phyloP scores from a whole-genome alignment of 202 grass and related monocot species.

The Panicum virgatum region DNA sequence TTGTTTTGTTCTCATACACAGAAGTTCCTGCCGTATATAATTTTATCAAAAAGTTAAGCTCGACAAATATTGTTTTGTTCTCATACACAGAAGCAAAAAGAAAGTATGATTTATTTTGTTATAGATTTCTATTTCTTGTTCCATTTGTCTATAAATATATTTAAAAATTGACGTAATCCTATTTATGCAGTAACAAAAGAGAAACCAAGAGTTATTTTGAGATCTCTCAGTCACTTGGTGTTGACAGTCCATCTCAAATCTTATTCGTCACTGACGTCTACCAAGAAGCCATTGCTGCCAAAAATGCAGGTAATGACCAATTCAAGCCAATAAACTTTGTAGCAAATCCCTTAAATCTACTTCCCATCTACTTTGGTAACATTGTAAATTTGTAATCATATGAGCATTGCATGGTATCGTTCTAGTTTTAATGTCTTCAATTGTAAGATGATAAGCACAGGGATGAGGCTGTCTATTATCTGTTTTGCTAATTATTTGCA shows the following conservation, averaged over 20 bases:
- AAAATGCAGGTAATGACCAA: slow-evolving; percentile 61
- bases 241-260: slow-evolving; percentile 75
- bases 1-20: too few relatives aligned
- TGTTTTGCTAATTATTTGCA: background rate
- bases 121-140: slow-evolving; percentile 25
- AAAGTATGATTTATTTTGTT: background rate
- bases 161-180: background rate
- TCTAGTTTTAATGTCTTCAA: background rate
- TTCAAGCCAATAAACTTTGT: background rate
- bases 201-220: slow-evolving; percentile 82
- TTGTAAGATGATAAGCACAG: background rate
- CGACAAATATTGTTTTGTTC: background rate
- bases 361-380: too few relatives aligned
- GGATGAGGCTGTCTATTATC: background rate
- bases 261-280: slow-evolving; percentile 87
- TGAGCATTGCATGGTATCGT: too few relatives aligned
- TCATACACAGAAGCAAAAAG: slow-evolving; percentile 11
- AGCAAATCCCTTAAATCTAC: slow-evolving; percentile 6
- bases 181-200: slow-evolving; percentile 75
- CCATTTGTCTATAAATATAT: background rate
- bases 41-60: background rate
- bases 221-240: slow-evolving; percentile 76
- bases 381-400: too few relatives aligned
- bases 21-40: background rate
- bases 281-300: slow-evolving; percentile 83